phyloP scores from a whole-genome alignment of 148 eudicot species.

The Rhododendron griersonianum region DNA sequence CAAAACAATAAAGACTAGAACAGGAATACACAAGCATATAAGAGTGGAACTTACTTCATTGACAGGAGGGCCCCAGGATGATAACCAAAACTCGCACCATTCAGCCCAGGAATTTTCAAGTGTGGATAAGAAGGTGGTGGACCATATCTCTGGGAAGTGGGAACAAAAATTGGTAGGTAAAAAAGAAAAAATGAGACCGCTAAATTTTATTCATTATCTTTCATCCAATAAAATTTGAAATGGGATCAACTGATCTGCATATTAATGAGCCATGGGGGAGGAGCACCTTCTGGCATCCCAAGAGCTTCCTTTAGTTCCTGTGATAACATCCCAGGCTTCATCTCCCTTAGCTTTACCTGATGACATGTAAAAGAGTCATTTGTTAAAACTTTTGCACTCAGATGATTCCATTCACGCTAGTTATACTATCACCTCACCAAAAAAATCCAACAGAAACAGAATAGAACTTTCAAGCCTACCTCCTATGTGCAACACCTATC shows the following conservation, averaged over 20 bases:
- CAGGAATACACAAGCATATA: background rate
- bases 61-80: constrained; percentile 99
- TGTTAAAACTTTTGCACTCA: background rate
- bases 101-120: constrained; percentile 23
- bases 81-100: constrained; percentile 96
- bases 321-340: constrained; percentile 86
- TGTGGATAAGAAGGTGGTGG: no score
- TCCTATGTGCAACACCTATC: background rate
- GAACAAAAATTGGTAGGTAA: no score
- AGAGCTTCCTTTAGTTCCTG: constrained; percentile 95
- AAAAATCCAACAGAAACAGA: background rate
- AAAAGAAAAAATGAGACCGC: no score
- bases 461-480: background rate
- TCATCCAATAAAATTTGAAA: no score
- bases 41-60: constrained; percentile 62
- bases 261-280: constrained; percentile 99
- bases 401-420: background rate
- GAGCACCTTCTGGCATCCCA: constrained; percentile 98
- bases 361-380: background rate
- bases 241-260: constrained; percentile 74
- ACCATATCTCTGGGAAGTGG: no score
- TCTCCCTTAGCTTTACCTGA: constrained; percentile 98
- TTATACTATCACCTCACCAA: no score
- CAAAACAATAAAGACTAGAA: background rate
- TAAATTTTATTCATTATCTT: no score